phyloP scores from a whole-genome alignment of 2,329 filamentous ascomycete species.

The Venturia pyrina region DNA sequence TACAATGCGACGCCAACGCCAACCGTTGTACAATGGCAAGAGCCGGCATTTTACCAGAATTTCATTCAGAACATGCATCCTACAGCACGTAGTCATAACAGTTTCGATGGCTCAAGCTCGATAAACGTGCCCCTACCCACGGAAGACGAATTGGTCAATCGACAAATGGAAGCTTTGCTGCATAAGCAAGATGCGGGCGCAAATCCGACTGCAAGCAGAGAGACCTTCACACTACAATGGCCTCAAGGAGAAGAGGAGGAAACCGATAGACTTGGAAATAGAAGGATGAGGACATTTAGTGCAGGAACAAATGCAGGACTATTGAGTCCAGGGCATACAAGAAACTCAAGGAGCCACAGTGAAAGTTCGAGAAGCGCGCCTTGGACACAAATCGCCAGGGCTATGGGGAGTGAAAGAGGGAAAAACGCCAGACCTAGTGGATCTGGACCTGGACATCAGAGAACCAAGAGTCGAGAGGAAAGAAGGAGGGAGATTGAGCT shows the following conservation, averaged over 20 bases:
- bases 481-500: conserved; percentile 13
- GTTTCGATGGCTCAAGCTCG: conserved; percentile 8
- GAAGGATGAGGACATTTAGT: not conserved
- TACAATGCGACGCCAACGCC: not conserved
- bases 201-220: conserved; percentile 24
- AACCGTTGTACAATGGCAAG: not conserved
- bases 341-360: not conserved
- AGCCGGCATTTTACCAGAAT: conserved; percentile 2
- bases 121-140: conserved; percentile 11
- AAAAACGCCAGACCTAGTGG: not conserved
- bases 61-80: conserved; percentile 7
- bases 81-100: conserved; percentile 3
- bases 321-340: not conserved
- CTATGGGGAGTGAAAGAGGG: not conserved
- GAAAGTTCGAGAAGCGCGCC: not conserved
- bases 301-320: not conserved
- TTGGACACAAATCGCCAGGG: not conserved
- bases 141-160: conserved; percentile 40
- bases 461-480: conserved; percentile 11
- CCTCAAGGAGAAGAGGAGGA: conserved; percentile 17
- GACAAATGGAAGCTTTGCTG: conserved; percentile 41
- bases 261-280: not conserved
- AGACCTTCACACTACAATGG: conserved; percentile 34
- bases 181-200: conserved; percentile 24
- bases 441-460: not conserved